Percentiles rank a stretch among this genome's conserved stretches.
Conservation (phyloP, 1,139 yeast genomes). For the Torulaspora globosa region DNA sequence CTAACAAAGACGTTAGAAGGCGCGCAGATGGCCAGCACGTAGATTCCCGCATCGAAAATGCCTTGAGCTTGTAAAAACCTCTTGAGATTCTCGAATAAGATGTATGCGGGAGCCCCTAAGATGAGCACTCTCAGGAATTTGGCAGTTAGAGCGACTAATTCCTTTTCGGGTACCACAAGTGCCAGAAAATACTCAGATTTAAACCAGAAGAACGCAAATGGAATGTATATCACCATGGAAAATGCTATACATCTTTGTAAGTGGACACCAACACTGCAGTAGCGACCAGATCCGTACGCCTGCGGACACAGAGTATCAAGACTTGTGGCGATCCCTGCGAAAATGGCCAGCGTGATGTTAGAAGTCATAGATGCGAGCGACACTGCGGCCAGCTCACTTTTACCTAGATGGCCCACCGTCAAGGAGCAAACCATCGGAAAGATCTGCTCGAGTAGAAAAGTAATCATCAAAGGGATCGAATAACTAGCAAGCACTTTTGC, state of each 20-base stretch:
- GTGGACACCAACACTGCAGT: slow-evolving; percentile 55
- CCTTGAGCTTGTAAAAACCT: slow-evolving; percentile 89
- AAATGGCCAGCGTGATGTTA: slow-evolving; percentile 75
- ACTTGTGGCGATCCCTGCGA: slow-evolving; percentile 85
- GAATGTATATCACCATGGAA: slow-evolving; percentile 53
- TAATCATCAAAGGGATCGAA: slow-evolving; percentile 60
- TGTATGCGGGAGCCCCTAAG: slow-evolving; percentile 80
- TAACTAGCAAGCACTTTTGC: slow-evolving; percentile 48
- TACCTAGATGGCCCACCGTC: slow-evolving; percentile 72
- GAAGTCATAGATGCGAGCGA: slow-evolving; percentile 87
- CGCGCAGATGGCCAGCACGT: slow-evolving; percentile 70
- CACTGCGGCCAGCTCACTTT: slow-evolving; percentile 70
- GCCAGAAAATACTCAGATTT: slow-evolving; percentile 52
- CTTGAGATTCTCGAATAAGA: slow-evolving; percentile 76
- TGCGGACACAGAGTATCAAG: slow-evolving; percentile 85
- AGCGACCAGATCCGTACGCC: slow-evolving; percentile 70
- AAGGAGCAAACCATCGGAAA: slow-evolving; percentile 67
- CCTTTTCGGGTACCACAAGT: slow-evolving; percentile 47
- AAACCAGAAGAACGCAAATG: slow-evolving; percentile 65
- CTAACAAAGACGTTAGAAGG: slow-evolving; percentile 71
- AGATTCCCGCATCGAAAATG: slow-evolving; percentile 84
- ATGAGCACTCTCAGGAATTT: slow-evolving; percentile 61
- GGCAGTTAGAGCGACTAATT: slow-evolving; percentile 62
- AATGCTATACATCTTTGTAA: slow-evolving; percentile 61
- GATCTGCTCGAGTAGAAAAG: slow-evolving; percentile 67